Base-by-base conservation (phyloP, 1,284 basidiomycete species). In the Cerioporus squamosus region DNA sequence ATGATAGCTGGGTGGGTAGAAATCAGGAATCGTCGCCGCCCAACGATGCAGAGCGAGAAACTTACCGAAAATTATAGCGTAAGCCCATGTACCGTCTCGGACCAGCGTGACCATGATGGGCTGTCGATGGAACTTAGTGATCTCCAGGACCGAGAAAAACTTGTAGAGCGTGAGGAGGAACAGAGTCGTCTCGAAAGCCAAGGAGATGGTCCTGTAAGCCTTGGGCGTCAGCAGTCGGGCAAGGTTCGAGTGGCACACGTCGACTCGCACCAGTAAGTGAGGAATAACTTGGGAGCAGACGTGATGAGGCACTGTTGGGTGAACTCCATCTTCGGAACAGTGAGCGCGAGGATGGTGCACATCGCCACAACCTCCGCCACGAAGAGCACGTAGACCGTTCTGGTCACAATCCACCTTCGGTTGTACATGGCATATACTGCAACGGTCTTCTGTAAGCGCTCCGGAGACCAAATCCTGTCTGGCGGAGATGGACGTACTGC, bases 391-490 rank as follows among this genome's bases (percentile, higher is more conserved):
- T 59, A 8, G 26, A 66, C 46, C 6, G 51, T 18, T 10, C 15
- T 14, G 3, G 59, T 24, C 15, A 68, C 50, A 8, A 48, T n/a
- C 33, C 55, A 51, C 23, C 53, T 63, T 1, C 61, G 55, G 20
- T 59, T 60, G 52, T 55, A 68, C 55, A 68, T 56, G 10, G 59
- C 66, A 39, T 62, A 63, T 10, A 67, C 63, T 65, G 47, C 24
- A 47, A n/a, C n/a, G n/a, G 15, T n/a, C 20, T n/a, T 15, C 8
- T 5, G 40, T 42, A 5, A 42, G 20, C n/a, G n/a, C n/a, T n/a
- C n/a, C 40, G 4, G 43, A 23, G 12, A 29, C 23, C 5, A 15
- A 31, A 26, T 8, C 24, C 2, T 17, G 17, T 22, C 48, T 36
- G 20, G 22, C 38, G 29, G n/a, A 5, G 44, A 33, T 8, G 7